Evolutionary conservation across 257 asterid genomes (phyloP).

Genomic region (Nicotiana paniculata): DNA sequence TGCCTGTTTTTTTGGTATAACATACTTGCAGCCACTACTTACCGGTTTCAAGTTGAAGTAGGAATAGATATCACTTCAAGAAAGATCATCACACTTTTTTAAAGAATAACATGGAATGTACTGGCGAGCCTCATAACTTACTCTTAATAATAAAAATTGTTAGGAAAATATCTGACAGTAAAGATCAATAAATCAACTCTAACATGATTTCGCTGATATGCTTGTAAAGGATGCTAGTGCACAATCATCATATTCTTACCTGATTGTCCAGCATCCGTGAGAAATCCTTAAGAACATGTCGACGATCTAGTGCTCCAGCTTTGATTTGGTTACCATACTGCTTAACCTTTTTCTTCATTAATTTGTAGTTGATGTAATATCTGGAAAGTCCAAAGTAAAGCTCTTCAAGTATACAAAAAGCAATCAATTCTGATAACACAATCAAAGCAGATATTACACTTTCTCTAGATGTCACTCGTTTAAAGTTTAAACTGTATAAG

Average conservation of each 20-base stretch:
- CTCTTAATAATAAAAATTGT: neutral
- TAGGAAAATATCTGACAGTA: neutral
- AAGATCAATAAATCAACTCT: slow-evolving; percentile 3
- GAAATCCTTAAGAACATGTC: slow-evolving; percentile 89
- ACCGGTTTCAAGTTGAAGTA: neutral
- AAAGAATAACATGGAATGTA: neutral
- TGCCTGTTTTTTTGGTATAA: neutral
- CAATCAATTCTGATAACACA: neutral
- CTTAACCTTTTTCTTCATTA: slow-evolving; percentile 87
- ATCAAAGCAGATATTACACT: neutral
- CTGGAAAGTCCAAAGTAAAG: slow-evolving; percentile 29
- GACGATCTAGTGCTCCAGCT: slow-evolving; percentile 57
- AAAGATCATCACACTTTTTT: neutral
- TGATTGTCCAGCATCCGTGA: slow-evolving; percentile 85
- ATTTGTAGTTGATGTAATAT: slow-evolving; percentile 93
- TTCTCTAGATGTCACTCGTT: neutral
- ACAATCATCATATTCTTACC: slow-evolving; percentile 30
- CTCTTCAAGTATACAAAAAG: slow-evolving; percentile 1
- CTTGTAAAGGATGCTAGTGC: neutral
- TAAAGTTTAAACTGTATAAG: neutral
- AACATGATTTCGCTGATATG: neutral
- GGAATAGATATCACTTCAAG: neutral
- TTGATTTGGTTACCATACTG: slow-evolving; percentile 70
- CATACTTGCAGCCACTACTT: neutral
- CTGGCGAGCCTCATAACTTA: neutral